Conservation (phyloP, 495 filamentous ascomycete genomes). For the Penicillium fimorum region DNA sequence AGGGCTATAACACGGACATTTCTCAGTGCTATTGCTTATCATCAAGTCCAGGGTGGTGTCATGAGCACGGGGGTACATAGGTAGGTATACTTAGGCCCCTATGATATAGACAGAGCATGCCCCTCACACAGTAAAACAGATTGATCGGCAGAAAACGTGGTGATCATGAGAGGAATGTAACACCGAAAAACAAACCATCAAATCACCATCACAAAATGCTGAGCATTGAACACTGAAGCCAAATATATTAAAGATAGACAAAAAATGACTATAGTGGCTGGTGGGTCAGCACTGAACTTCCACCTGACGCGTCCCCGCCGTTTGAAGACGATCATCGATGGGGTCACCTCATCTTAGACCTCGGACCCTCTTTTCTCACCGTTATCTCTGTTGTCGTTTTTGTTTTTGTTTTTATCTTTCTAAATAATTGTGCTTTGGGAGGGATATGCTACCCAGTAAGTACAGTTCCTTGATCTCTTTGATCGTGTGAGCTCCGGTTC, state of each 20-base stretch:
- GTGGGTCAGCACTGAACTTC: slow-evolving; percentile 6
- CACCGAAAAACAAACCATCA: not conserved
- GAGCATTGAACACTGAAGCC: not conserved
- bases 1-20: too few relatives aligned
- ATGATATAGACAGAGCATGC: not conserved
- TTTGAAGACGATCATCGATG: slow-evolving; percentile 6
- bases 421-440: not conserved
- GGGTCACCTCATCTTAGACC: slow-evolving; percentile 2
- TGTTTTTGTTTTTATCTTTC: not conserved
- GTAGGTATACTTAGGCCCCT: not conserved
- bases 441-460: slow-evolving; percentile 6
- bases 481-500: not conserved
- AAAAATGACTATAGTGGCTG: not conserved
- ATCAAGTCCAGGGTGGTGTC: not conserved
- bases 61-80: not conserved
- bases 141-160: slow-evolving; percentile 10
- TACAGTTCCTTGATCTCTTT: not conserved
- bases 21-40: not conserved
- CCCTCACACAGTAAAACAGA: not conserved
- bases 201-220: not conserved
- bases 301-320: slow-evolving; percentile 15
- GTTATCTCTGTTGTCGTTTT: not conserved
- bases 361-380: not conserved
- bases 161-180: not conserved
- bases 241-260: slow-evolving; percentile 5